These are phyloP conservation scores for Coccomyxa subellipsoidea DNA, from an alignment of 163 green algal genomes.

Conservation along the genomic window DNA sequence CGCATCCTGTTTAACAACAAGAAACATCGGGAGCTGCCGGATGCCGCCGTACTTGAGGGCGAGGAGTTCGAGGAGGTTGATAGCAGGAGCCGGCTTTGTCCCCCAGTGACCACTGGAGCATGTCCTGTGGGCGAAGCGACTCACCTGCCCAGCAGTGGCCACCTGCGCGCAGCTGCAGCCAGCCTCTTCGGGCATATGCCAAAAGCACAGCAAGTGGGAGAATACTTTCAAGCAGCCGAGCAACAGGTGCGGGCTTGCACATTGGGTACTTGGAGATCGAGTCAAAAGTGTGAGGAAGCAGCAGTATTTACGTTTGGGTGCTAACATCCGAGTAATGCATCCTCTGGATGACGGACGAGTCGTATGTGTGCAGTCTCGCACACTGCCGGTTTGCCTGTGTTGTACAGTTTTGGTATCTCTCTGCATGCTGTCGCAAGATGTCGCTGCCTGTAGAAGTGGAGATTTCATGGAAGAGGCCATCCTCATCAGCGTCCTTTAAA, in stretches of 20 bases:
- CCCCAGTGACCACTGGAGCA: not conserved
- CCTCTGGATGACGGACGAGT: not conserved
- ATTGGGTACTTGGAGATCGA: not conserved
- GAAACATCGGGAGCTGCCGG: not conserved
- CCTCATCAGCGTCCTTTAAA: not conserved
- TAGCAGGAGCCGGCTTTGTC: not conserved
- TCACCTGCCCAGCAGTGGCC: not conserved
- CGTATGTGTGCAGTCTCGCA: not conserved
- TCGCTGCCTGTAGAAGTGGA: too few species aligned
- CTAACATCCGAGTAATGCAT: not conserved
- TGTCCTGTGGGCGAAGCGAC: not conserved
- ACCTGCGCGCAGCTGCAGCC: not conserved
- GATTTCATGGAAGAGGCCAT: not conserved
- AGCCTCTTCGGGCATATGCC: not conserved
- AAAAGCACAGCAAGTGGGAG: not conserved
- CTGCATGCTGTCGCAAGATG: too few species aligned
- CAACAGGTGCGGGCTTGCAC: not conserved
- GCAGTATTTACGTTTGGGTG: not conserved
- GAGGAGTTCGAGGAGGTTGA: not conserved
- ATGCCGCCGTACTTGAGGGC: not conserved
- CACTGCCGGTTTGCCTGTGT: not conserved
- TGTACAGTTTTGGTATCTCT: not conserved
- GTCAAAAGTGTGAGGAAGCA: not conserved
- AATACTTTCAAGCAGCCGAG: not conserved
- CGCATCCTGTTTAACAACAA: constrained; percentile 3